Evolutionary conservation across 495 filamentous ascomycete genomes (phyloP).

Genomic region (Aspergillus coremiiformis): DNA sequence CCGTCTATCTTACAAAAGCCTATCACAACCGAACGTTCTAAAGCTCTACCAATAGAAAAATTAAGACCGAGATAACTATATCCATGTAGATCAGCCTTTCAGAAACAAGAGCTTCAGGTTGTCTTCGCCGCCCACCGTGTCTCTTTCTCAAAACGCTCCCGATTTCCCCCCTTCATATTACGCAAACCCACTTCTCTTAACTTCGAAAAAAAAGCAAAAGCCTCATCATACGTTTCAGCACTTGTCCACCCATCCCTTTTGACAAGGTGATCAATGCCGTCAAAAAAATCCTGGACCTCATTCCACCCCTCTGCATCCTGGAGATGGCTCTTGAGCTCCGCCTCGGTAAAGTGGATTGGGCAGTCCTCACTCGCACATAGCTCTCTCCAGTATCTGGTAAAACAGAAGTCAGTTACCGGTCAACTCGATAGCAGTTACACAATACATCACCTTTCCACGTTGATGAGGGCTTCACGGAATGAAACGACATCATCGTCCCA

Average conservation of each 20-base stretch:
- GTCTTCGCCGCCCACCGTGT: constrained; percentile 12
- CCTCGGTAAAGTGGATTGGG: constrained; percentile 26
- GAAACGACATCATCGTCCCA: constrained; percentile 36
- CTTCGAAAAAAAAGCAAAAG: constrained; percentile 19
- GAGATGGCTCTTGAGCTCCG: constrained; percentile 22
- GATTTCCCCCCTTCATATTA: constrained; percentile 16
- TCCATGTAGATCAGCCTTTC: too few relatives aligned
- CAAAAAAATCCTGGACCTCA: constrained; percentile 29
- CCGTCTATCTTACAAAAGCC: too few relatives aligned
- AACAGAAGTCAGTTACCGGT: neutral
- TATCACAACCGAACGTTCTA: too few relatives aligned
- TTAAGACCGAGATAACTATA: too few relatives aligned
- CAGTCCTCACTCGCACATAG: constrained; percentile 19
- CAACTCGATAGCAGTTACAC: too few relatives aligned
- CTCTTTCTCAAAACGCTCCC: constrained; percentile 14
- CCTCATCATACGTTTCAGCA: constrained; percentile 22
- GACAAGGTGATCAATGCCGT: constrained; percentile 24
- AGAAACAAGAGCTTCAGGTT: too few relatives aligned
- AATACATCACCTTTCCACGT: constrained; percentile 8
- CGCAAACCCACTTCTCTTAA: constrained; percentile 14
- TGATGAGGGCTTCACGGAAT: constrained; percentile 26
- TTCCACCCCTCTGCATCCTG: constrained; percentile 31
- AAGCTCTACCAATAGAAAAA: too few relatives aligned
- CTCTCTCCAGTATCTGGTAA: constrained; percentile 22
- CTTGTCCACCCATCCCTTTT: constrained; percentile 34